phyloP scores from a whole-genome alignment of 2,329 filamentous ascomycete genomes.

The Alternaria metachromatica region DNA sequence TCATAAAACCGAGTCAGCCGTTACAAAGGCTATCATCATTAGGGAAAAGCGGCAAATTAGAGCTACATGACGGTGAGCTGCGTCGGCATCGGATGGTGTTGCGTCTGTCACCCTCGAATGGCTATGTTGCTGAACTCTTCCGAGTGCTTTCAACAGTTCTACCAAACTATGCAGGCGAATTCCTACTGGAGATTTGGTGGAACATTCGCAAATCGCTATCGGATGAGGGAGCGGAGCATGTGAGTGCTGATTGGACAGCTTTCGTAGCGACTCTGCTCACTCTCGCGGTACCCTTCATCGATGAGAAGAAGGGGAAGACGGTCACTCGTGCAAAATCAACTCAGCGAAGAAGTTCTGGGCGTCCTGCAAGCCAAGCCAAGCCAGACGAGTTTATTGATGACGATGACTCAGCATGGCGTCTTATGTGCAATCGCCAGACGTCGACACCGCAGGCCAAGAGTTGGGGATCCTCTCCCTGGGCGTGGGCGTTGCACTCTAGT shows the following conservation, averaged over 20 bases:
- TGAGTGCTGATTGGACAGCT: slow-evolving; percentile 47
- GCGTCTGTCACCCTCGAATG: slow-evolving; percentile 37
- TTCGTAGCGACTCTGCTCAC: slow-evolving; percentile 51
- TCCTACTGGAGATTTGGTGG: slow-evolving; percentile 50
- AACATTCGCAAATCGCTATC: slow-evolving; percentile 37
- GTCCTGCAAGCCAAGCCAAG: slow-evolving; percentile 31
- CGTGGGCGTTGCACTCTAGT: slow-evolving; percentile 40
- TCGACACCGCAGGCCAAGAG: slow-evolving; percentile 33
- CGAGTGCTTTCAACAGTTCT: slow-evolving; percentile 42
- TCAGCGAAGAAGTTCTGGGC: slow-evolving; percentile 32
- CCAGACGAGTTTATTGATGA: slow-evolving; percentile 31
- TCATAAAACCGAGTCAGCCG: slow-evolving; percentile 30
- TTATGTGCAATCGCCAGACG: slow-evolving; percentile 43
- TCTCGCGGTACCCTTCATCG: slow-evolving; percentile 46
- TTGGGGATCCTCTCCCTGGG: slow-evolving; percentile 44
- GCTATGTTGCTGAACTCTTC: slow-evolving; percentile 39
- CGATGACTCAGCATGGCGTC: slow-evolving; percentile 39
- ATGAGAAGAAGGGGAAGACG: slow-evolving; percentile 35
- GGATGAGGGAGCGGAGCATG: slow-evolving; percentile 11
- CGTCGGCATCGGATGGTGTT: slow-evolving; percentile 43
- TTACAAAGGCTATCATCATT: slow-evolving; percentile 33
- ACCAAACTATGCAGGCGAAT: slow-evolving; percentile 45
- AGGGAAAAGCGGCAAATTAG: slow-evolving; percentile 35
- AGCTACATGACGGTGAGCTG: slow-evolving; percentile 42
- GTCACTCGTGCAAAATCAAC: slow-evolving; percentile 23